These are phyloP conservation scores for Huiozyma sinensis DNA, from an alignment of 805 yeast species.

Conservation along the genomic window DNA sequence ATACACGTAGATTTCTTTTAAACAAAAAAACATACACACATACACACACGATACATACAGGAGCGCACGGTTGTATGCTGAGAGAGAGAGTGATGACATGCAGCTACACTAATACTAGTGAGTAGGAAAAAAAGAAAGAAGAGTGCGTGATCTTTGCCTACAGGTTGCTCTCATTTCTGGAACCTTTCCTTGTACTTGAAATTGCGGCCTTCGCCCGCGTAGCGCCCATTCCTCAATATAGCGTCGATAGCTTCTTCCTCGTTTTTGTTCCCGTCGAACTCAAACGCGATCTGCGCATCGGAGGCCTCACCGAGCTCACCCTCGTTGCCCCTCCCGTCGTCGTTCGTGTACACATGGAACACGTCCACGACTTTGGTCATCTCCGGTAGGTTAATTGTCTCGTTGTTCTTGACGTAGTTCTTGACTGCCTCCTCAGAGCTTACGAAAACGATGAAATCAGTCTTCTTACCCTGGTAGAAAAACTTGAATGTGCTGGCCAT, in stretches of 20 bases:
- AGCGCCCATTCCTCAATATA: constrained; percentile 51
- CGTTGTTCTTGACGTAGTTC: constrained; percentile 26
- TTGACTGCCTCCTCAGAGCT: constrained; percentile 42
- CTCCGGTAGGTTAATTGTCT: constrained; percentile 23
- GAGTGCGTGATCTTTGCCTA: too few species aligned
- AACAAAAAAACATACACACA: too few species aligned
- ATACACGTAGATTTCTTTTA: too few species aligned
- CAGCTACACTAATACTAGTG: too few species aligned
- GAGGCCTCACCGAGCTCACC: constrained; percentile 70
- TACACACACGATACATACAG: too few species aligned
- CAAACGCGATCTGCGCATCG: constrained; percentile 47
- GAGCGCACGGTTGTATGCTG: too few species aligned
- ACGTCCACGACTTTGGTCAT: constrained; percentile 49
- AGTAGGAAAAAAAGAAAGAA: too few species aligned
- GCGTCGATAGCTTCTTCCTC: constrained; percentile 47
- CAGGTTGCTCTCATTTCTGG: too few species aligned
- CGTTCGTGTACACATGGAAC: constrained; percentile 53
- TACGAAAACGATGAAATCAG: constrained; percentile 57
- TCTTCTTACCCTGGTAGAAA: constrained; percentile 52
- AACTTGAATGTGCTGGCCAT: constrained; percentile 35
- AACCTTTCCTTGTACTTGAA: too few species aligned
- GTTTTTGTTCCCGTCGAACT: constrained; percentile 48
- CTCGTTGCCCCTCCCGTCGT: constrained; percentile 49
- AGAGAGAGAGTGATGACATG: too few species aligned
- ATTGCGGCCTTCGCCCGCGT: constrained; percentile 24